phyloP scores from a whole-genome alignment of 2,329 filamentous ascomycete species.

The Colletotrichum abscissum region DNA sequence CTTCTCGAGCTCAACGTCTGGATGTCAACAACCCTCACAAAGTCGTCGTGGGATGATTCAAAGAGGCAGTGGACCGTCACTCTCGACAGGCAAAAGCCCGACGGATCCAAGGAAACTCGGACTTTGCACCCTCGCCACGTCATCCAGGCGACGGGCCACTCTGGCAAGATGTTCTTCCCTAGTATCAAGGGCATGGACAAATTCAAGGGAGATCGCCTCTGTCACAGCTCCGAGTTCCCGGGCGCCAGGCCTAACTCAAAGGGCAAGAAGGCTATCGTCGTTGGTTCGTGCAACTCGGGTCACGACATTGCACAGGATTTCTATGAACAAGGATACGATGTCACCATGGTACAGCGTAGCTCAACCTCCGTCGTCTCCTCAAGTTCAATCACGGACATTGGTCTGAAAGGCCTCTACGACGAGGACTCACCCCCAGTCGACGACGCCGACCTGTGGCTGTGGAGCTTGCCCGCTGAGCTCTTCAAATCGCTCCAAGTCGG shows the following conservation, averaged over 20 bases:
- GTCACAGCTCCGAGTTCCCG: conserved; percentile 68
- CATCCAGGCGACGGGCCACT: conserved; percentile 76
- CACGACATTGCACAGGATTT: conserved; percentile 79
- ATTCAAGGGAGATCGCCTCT: conserved; percentile 68
- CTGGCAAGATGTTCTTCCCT: conserved; percentile 71
- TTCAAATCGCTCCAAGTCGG: conserved; percentile 70
- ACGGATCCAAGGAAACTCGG: conserved; percentile 61
- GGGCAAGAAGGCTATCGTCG: conserved; percentile 71
- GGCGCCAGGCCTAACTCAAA: conserved; percentile 59
- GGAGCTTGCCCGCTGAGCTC: conserved; percentile 68
- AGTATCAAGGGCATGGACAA: conserved; percentile 60
- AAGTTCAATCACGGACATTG: conserved; percentile 62
- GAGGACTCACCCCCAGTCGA: conserved; percentile 70
- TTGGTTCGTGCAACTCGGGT: conserved; percentile 76
- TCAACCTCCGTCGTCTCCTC: conserved; percentile 73
- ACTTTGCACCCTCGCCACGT: conserved; percentile 72
- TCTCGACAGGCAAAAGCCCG: conserved; percentile 54
- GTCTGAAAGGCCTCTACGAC: conserved; percentile 61
- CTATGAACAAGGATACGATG: conserved; percentile 72
- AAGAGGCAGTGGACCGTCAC: conserved; percentile 67
- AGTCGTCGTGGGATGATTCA: conserved; percentile 58
- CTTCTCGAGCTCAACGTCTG: conserved; percentile 74
- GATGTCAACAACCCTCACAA: conserved; percentile 60
- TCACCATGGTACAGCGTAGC: conserved; percentile 78
- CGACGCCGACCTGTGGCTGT: conserved; percentile 72